Conservation (phyloP, 108 stramenopile species). For the Hondaea fermentalgiana region DNA sequence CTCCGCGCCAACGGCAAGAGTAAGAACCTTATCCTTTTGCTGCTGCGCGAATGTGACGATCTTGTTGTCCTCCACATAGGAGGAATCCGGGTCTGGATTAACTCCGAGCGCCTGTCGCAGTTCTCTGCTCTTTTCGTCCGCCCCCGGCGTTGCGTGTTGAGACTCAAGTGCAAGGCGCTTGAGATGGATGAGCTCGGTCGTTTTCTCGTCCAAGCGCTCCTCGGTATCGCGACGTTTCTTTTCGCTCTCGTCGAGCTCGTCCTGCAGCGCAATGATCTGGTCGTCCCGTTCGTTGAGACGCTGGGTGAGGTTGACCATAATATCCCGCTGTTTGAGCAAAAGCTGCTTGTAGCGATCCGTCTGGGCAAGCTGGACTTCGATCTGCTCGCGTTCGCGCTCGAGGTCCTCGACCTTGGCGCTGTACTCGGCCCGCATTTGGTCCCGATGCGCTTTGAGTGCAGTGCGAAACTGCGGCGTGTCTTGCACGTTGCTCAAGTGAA, state of each 20-base stretch:
- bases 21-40: no score
- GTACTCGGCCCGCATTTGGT: constrained; percentile 35
- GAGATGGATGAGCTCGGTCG: constrained; percentile 49
- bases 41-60: no score
- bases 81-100: background rate
- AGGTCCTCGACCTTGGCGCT: constrained; percentile 46
- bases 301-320: constrained; percentile 64
- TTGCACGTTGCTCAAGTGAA: background rate
- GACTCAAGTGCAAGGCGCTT: constrained; percentile 41
- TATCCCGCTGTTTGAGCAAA: constrained; percentile 61
- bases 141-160: background rate
- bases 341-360: constrained; percentile 61
- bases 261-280: constrained; percentile 53
- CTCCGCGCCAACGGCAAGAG: no score
- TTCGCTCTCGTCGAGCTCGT: constrained; percentile 61
- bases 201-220: constrained; percentile 57
- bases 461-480: constrained; percentile 21
- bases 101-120: background rate
- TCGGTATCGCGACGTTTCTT: constrained; percentile 46
- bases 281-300: constrained; percentile 58
- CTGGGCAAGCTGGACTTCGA: constrained; percentile 57
- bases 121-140: background rate
- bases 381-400: constrained; percentile 51
- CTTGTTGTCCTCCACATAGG: no score
- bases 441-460: constrained; percentile 34